Evolutionary conservation across 371 early-diverging fungal genomes (phyloP).

Genomic region (Rhizopus stolonifer): DNA sequence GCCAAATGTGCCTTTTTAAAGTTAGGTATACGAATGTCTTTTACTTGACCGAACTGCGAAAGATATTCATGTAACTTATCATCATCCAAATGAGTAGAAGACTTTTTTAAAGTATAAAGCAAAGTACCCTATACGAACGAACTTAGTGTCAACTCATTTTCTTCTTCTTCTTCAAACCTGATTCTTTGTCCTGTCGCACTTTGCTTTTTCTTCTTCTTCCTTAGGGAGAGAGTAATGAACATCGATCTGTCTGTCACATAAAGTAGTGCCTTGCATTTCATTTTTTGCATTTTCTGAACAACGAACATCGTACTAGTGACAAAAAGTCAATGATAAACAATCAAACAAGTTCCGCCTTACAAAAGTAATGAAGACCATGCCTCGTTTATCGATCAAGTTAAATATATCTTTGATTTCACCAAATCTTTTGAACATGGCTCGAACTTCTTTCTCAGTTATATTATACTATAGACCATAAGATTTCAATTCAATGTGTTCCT

Average conservation of each 20-base stretch:
- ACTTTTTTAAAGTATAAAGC: constrained; percentile 44
- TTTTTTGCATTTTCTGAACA: constrained; percentile 48
- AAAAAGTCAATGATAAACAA: background rate
- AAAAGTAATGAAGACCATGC: constrained; percentile 57
- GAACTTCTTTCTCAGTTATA: constrained; percentile 37
- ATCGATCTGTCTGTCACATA: constrained; percentile 51
- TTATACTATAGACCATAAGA: constrained; percentile 25
- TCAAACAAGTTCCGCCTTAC: constrained; percentile 48
- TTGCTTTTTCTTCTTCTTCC: constrained; percentile 45
- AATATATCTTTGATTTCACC: constrained; percentile 55
- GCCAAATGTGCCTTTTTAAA: constrained; percentile 27
- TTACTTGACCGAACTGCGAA: constrained; percentile 48
- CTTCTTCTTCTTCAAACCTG: too few species aligned
- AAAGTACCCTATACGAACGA: constrained; percentile 55
- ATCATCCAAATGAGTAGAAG: constrained; percentile 36
- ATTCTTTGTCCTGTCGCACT: constrained; percentile 53
- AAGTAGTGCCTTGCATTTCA: constrained; percentile 38
- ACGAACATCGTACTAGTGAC: constrained; percentile 59
- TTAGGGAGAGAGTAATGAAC: constrained; percentile 63
- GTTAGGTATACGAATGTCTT: constrained; percentile 43
- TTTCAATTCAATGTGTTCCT: background rate
- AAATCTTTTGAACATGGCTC: constrained; percentile 39
- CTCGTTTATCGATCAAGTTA: constrained; percentile 48
- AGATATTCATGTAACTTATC: constrained; percentile 40
- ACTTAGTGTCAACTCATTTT: too few species aligned